Conservation (phyloP, 2,329 filamentous ascomycete genomes). For the Colletotrichum gigasporum region DNA sequence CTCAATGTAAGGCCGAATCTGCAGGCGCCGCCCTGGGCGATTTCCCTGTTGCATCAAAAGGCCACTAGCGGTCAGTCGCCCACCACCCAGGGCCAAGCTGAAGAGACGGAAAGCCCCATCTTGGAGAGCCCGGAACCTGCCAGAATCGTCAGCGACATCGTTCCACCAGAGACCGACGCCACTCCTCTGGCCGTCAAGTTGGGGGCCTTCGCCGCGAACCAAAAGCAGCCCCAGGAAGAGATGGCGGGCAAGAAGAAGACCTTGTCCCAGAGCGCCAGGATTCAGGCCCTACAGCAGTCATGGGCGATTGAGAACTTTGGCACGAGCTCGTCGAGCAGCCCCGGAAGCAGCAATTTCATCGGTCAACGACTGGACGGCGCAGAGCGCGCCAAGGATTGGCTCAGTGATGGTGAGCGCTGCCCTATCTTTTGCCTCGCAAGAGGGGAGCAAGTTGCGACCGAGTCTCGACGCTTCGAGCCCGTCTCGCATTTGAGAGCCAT, state of each 20-base stretch:
- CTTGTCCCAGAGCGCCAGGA: constrained; percentile 31
- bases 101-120: background rate
- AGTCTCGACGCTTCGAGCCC: too few relatives aligned
- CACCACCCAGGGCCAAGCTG: background rate
- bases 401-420: constrained; percentile 1
- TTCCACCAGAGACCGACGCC: background rate
- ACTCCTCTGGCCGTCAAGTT: background rate
- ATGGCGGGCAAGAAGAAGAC: constrained; percentile 2
- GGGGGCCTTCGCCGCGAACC: background rate
- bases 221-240: background rate
- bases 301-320: constrained; percentile 40
- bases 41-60: constrained; percentile 2
- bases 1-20: constrained; percentile 1
- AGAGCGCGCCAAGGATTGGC: background rate
- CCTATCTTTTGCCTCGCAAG: background rate
- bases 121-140: constrained; percentile 5
- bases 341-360: too few relatives aligned
- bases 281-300: constrained; percentile 39
- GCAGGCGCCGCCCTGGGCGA: constrained; percentile 17
- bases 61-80: background rate
- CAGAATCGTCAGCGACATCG: constrained; percentile 37
- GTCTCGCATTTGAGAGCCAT: too few relatives aligned
- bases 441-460: too few relatives aligned
- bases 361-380: background rate
- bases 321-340: background rate